Base-by-base conservation (phyloP, 1,284 basidiomycete species). In the Bothia castanella region DNA sequence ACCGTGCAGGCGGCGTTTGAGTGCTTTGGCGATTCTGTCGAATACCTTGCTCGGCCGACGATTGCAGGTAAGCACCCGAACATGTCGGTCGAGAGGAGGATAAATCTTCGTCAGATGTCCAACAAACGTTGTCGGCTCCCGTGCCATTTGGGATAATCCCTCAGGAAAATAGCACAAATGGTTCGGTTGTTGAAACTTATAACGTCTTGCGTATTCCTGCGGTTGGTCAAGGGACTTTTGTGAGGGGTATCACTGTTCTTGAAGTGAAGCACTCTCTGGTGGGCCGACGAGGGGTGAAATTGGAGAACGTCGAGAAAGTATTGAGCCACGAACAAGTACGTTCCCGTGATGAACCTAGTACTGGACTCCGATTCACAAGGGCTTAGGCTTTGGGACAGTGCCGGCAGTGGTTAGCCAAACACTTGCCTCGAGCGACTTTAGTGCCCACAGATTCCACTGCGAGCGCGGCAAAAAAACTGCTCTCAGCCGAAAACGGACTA, bases 331-430 rank as follows among this genome's bases (percentile, higher is more conserved):
- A 89, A 61, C 87, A 89, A 72, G 87, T 85, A 21, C 36, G 55
- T 57, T n/a, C 39, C 38, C 41, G 25, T 20, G 13, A 23, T 34
- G 20, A 29, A 32, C 9, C 17, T 34, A 4, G 53, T 1, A 39
- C 13, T 21, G 8, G 17, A 30, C 13, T 6, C 40, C 30, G 43
- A 53, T 54, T 42, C 36, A 55, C 46, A 9, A 42, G 42, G 23
- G 37, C 35, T 13, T 57, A 90, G 87, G 87, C 87, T 14, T 66
- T 90, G 20, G 87, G 87, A n/a, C 87, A 90, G 66, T 90, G 87
- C 63, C 73, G 70, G 21, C 68, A 61, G 12, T 90, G 84, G 66
- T 63, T 90, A 17, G 61, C 69, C 21, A 59, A 67, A 44, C 62
- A 79, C 43, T 63, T 90, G 14, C 83, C 87, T 0, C 57, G 60